Evolutionary conservation across 305 asterid genomes (phyloP), one percentile per base, ranked within the genome.

Genomic region (Ilex paraguariensis): DNA sequence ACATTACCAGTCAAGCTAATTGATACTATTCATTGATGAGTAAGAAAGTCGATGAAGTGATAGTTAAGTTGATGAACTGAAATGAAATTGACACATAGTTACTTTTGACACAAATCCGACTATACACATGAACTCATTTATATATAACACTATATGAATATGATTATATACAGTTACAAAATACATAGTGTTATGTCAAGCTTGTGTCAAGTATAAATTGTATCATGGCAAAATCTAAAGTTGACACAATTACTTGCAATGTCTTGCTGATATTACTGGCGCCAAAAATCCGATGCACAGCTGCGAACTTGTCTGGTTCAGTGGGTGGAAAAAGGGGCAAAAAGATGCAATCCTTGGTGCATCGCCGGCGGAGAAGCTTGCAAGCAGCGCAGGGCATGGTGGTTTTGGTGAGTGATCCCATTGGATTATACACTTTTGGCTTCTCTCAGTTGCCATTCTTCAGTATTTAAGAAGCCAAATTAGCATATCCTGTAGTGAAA

Each of bases 311-410:
- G 31, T 77, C 59, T 2, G 81, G 81, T 53, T 74, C 71, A 1
- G 75, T 6, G 10, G 81, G 66, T 9, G 82, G 78, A 59, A 80
- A 80, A 42, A 74, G 51, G 58, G 85, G 82, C 62, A 64, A 64
- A 67, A 74, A 72, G 52, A 80, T 64, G 77, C 85, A 77, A 60
- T 66, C 63, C 1, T 66, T 11, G 65, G 79, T 77, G 81, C 82
- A 80, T 3, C 81, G 62, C 3, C 75, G 69, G 7, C 79, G 82
- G 32, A 80, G 81, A 8, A 74, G 61, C 72, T 74, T 77, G 69
- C 81, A 80, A 66, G 80, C 85, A 60, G 85, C 75, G 33, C 79
- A 80, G 40, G 83, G 79, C 85, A 67, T 80, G 21, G 59, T 60
- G 45, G 31, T 77, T 36, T 68, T 77, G 66, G 51, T 55, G 28